Evolutionary conservation across 768 basidiomycete species (phyloP).

Genomic region (Suillus discolor): DNA sequence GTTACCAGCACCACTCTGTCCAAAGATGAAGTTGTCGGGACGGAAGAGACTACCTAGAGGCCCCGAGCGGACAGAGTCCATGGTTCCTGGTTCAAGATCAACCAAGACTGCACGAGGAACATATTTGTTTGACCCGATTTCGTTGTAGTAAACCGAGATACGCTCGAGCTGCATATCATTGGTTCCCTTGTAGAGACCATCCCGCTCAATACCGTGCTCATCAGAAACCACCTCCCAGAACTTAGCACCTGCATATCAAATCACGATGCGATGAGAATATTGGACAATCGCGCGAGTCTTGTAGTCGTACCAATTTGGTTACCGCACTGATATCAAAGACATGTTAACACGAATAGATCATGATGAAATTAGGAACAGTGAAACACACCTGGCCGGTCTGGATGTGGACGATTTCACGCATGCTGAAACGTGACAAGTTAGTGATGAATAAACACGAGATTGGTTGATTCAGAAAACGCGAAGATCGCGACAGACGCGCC

Average conservation of each 20-base stretch:
- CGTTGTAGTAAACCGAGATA: slow-evolving; percentile 98
- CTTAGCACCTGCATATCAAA: slow-evolving; percentile 67
- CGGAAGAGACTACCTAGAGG: slow-evolving; percentile 92
- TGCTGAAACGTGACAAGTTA: slow-evolving; percentile 51
- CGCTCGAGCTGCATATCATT: slow-evolving; percentile 96
- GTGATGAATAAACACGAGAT: slow-evolving; percentile 21
- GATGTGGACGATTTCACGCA: slow-evolving; percentile 99
- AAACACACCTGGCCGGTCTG: slow-evolving; percentile 92
- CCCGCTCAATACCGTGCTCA: slow-evolving; percentile 94
- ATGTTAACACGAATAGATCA: slow-evolving; percentile 29
- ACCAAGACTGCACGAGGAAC: slow-evolving; percentile 97
- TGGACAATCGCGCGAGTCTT: slow-evolving; percentile 19
- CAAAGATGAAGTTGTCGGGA: slow-evolving; percentile 98
- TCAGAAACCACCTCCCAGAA: slow-evolving; percentile 99
- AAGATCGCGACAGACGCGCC: slow-evolving; percentile 30
- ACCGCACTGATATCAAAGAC: slow-evolving; percentile 70
- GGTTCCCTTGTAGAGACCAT: slow-evolving; percentile 92
- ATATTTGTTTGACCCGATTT: slow-evolving; percentile 93
- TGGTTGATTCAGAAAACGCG: slow-evolving; percentile 22
- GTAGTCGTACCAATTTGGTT: slow-evolving; percentile 91
- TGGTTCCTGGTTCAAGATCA: slow-evolving; percentile 97
- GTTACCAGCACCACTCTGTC: slow-evolving; percentile 98
- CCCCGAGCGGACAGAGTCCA: slow-evolving; percentile 90
- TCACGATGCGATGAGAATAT: slow-evolving; percentile 21
- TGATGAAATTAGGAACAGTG: slow-evolving; percentile 2